Base-by-base conservation (phyloP, 192 early-diverging fungal species). In the Chytriomyces hyalinus region DNA sequence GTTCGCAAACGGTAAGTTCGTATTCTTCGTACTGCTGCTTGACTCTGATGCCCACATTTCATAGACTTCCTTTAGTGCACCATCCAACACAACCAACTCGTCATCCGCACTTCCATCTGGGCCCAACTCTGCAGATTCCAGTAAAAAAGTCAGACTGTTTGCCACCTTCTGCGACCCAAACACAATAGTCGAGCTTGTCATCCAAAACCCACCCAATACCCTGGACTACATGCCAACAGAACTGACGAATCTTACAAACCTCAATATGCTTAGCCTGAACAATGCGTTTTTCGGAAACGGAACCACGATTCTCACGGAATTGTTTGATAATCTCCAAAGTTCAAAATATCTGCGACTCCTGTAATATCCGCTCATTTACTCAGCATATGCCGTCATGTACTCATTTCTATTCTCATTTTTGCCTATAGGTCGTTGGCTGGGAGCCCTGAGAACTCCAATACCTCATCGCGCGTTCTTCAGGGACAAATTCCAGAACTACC, bases 401-500 rank as follows among this genome's bases (percentile, higher is more conserved):
- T 46, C 11, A 48, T 43, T 43, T 67, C 36, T 46, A n/a, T 13
- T 44, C 46, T 47, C 22, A 57, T n/a, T n/a, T 0, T 57, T 20
- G 15, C 17, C 72, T 3, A 62, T 0, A 75, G 63, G 47, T 49
- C 64, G 43, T 7, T 64, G 47, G 60, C 73, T 15, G 48, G 73
- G 7, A 20, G 24, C 13, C 8, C 66, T 10, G 43, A 45, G 71
- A 36, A 57, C 43, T 11, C 9, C 28, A 59, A 48, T 15, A 63
- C 46, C 49, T 43, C 20, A 22, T 51, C 47, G 10, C 53, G 62
- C 22, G 28, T 75, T 10, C 22, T 65, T 13, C 49, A 6, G 6
- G 72, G 72, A 7, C 11, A 15, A 6, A 63, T 74, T 20, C 72
- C 72, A 6, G 72, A 61, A 36, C n/a, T 74, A 2, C 61, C 72